Evolutionary conservation across 2,329 filamentous ascomycete genomes (phyloP).

Genomic region (Colletotrichum plurivorum): DNA sequence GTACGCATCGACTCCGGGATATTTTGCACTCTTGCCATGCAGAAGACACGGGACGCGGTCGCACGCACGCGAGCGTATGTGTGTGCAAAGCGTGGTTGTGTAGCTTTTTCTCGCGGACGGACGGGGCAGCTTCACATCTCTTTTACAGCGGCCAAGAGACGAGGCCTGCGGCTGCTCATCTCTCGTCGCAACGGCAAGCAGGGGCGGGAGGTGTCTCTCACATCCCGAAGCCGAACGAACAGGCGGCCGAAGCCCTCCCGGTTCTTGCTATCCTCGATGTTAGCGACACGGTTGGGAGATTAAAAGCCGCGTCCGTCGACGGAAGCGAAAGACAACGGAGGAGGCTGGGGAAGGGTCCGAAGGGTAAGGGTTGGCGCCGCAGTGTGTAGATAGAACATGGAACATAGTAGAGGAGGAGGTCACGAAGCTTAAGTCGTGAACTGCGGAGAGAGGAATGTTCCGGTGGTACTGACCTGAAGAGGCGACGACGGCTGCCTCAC

Average conservation of each 20-base stretch:
- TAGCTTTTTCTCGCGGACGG: slow-evolving; percentile 33
- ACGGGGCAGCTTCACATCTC: slow-evolving; percentile 19
- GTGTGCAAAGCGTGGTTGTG: slow-evolving; percentile 46
- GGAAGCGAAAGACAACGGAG: background rate
- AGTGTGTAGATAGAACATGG: background rate
- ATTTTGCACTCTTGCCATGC: slow-evolving; percentile 47
- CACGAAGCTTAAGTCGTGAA: slow-evolving; percentile 23
- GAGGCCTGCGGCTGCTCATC: slow-evolving; percentile 43
- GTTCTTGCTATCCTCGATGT: background rate
- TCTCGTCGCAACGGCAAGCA: slow-evolving; percentile 1
- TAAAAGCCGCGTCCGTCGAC: background rate
- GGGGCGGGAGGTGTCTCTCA: background rate
- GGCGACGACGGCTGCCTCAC: slow-evolving; percentile 35
- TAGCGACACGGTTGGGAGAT: background rate
- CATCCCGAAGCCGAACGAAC: slow-evolving; percentile 10
- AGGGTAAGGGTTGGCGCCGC: background rate
- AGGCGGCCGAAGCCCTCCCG: background rate
- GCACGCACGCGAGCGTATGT: slow-evolving; percentile 51
- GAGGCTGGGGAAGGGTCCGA: background rate
- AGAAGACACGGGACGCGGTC: slow-evolving; percentile 43
- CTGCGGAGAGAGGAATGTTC: slow-evolving; percentile 14
- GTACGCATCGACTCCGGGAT: slow-evolving; percentile 54
- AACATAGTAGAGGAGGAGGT: background rate
- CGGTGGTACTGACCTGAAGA: slow-evolving; percentile 36
- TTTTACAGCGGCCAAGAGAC: slow-evolving; percentile 15